Base-by-base conservation (phyloP, 2,329 filamentous ascomycete genomes). In the Cryphonectria naterciae region DNA sequence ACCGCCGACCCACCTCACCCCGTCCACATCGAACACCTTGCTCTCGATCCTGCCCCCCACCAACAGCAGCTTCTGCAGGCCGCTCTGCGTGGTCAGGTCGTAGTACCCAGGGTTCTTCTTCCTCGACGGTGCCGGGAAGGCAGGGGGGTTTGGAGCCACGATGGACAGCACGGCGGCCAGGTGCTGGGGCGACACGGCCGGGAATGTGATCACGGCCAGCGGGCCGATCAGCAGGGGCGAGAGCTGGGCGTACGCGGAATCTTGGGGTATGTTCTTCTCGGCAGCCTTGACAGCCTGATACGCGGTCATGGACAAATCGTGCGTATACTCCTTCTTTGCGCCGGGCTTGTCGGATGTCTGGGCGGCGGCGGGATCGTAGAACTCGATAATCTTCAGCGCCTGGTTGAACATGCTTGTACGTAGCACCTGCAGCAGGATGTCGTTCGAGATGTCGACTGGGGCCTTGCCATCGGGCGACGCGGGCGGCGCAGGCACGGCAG, bases 371-470 rank as follows among this genome's bases (percentile, higher is more conserved):
- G 85, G 87, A 78, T 88, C 88, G 78, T 89, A 97, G 82, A 94
- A 97, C 78, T 98, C 95, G 73, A 95, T 91, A 67, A 98, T 88
- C 75, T 92, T 91, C 73, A 98, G 84, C 1, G 95, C 95, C 25
- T 93, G 89, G 75, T 91, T 91, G 79, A 99, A 93, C 78, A 99
- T 97, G 78, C 93, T 92, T 19, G 93, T 96, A 78, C 96, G 92
- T 69, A 99, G 85, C 37, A 97, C 93, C 80, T 97, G 92, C 37
- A 98, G 80, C 81, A 93, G 91, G 75, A 96, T 86, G 54, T 85
- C 83, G 1, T 87, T 82, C n/a, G 87, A 85, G 46, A 93, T 79
- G 43, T 87, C 80, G 32, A 83, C 73, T 19, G 81, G 77, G 2
- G 76, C 68, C 1, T 79, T 73, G 28, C 81, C 77, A 46, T 79